phyloP scores from a whole-genome alignment of 495 filamentous ascomycete species.

The Daldinia decipiens region DNA sequence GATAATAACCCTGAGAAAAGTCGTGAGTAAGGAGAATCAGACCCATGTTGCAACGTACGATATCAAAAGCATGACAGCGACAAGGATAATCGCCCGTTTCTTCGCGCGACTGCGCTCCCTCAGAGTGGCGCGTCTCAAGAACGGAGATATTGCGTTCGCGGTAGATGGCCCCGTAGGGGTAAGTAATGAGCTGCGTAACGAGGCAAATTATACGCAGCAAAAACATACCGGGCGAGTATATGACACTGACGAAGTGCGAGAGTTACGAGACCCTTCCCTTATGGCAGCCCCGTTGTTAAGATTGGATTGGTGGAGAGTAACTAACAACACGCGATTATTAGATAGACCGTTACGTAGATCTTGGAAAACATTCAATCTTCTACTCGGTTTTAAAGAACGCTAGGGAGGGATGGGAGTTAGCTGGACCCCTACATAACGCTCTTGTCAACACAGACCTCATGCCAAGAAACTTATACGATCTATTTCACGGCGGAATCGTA shows the following conservation, averaged over 20 bases:
- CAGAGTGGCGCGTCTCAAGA: conserved; percentile 36
- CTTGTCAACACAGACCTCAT: conserved; percentile 35
- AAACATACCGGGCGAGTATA: conserved; percentile 2
- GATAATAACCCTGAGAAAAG: conserved; percentile 29
- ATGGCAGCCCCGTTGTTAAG: not conserved
- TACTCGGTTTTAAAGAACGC: conserved; percentile 41
- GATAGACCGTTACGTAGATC: too few species aligned
- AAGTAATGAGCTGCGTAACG: conserved; percentile 20
- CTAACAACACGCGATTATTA: conserved; percentile 13
- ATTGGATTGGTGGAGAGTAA: not conserved
- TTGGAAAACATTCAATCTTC: too few species aligned
- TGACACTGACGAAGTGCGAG: conserved; percentile 21
- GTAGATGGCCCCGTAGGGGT: conserved; percentile 31
- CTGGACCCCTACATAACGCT: conserved; percentile 29
- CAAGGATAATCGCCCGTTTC: too few species aligned
- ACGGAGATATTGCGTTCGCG: conserved; percentile 40
- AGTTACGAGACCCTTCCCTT: conserved; percentile 23
- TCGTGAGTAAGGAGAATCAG: not conserved
- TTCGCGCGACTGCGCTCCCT: too few species aligned
- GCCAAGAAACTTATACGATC: conserved; percentile 18
- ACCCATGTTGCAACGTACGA: not conserved
- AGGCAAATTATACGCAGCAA: not conserved
- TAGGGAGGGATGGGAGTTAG: conserved; percentile 31
- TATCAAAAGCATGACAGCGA: too few species aligned
- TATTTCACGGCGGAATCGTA: conserved; percentile 41